These are phyloP conservation scores for Xylariaceae sp. DNA, from an alignment of 2,329 filamentous ascomycete species.

Conservation along the genomic window DNA sequence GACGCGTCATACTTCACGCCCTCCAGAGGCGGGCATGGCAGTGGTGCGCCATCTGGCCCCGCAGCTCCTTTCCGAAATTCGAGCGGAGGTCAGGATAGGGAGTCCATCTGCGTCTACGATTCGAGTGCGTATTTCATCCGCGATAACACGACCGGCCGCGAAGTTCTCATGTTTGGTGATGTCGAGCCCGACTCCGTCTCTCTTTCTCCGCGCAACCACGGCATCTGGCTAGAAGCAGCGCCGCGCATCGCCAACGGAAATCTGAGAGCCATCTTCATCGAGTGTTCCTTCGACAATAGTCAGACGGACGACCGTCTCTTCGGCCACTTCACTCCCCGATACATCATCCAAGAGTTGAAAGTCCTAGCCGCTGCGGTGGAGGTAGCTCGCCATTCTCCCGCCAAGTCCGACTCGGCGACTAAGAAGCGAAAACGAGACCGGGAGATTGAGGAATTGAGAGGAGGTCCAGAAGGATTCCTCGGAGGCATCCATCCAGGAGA, in stretches of 20 bases:
- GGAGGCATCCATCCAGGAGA: constrained; percentile 17
- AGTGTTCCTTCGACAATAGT: constrained; percentile 86
- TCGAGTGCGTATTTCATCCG: constrained; percentile 93
- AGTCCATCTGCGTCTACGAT: constrained; percentile 66
- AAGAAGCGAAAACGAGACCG: constrained; percentile 68
- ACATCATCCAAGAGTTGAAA: constrained; percentile 72
- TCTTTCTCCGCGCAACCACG: constrained; percentile 70
- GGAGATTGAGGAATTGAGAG: too few relatives aligned
- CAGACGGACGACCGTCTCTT: constrained; percentile 74
- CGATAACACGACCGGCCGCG: constrained; percentile 61
- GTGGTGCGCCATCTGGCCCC: constrained; percentile 23
- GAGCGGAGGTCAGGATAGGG: constrained; percentile 31
- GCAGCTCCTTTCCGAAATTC: constrained; percentile 26
- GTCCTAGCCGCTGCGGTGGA: constrained; percentile 66
- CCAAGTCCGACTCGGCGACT: constrained; percentile 43
- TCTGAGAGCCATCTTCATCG: constrained; percentile 82
- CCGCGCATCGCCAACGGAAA: constrained; percentile 70
- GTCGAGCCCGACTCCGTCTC: constrained; percentile 89
- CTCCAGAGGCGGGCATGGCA: constrained; percentile 21
- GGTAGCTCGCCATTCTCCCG: constrained; percentile 39
- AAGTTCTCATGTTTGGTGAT: constrained; percentile 92
- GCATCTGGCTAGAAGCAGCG: constrained; percentile 83
- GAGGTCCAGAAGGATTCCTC: constrained; percentile 18
- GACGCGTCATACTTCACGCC: constrained; percentile 34
- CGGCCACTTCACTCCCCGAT: constrained; percentile 81